phyloP scores from a whole-genome alignment of 441 rosid species.

The Brassica hybrid region DNA sequence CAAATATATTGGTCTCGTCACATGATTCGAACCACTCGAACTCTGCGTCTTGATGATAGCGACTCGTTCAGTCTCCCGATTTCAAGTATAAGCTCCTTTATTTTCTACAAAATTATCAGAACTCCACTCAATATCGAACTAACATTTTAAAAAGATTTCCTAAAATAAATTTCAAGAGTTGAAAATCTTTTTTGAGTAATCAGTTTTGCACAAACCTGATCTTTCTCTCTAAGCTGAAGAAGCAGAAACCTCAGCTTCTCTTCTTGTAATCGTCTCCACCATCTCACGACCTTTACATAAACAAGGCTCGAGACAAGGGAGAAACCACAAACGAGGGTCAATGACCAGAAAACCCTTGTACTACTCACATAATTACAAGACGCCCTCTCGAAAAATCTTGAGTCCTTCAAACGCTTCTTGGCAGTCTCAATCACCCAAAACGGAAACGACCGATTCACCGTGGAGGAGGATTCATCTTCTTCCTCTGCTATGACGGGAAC shows the following conservation, averaged over 20 bases:
- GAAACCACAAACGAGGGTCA: conserved; percentile 15
- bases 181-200: not conserved
- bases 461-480: conserved; percentile 25
- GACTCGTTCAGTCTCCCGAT: conserved; percentile 56
- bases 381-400: conserved; percentile 10
- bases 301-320: conserved; percentile 31
- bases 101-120: conserved; percentile 52
- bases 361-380: conserved; percentile 11
- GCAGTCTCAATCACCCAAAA: conserved; percentile 29
- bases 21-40: conserved; percentile 58
- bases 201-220: conserved; percentile 36
- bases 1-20: conserved; percentile 23
- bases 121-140: not conserved
- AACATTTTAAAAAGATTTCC: not conserved
- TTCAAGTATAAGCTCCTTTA: conserved; percentile 56
- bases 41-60: conserved; percentile 51
- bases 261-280: conserved; percentile 38
- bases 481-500: conserved; percentile 9
- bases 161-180: not conserved
- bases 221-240: conserved; percentile 38
- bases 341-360: conserved; percentile 37
- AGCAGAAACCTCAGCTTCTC: conserved; percentile 36
- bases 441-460: conserved; percentile 19
- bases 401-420: conserved; percentile 25
- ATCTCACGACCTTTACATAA: conserved; percentile 34